phyloP scores from a whole-genome alignment of 306 rosid species.

The Pyrus betulifolia region DNA sequence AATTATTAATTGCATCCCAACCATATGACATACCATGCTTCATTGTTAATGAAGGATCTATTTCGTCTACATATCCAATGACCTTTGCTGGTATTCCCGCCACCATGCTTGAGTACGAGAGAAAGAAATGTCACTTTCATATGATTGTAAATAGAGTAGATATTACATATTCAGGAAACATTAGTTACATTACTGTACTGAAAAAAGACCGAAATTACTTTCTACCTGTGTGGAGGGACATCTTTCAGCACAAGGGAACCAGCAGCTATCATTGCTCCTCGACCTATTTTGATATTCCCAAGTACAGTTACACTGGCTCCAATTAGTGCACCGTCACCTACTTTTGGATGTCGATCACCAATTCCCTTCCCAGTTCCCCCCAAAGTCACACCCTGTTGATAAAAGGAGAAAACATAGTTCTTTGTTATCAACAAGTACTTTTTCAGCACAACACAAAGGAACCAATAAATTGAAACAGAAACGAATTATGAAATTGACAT shows the following conservation, averaged over 20 bases:
- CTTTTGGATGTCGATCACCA: slow-evolving; percentile 91
- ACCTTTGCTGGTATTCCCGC: slow-evolving; percentile 84
- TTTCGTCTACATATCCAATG: slow-evolving; percentile 58
- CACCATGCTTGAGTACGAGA: slow-evolving; percentile 50
- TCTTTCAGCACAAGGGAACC: slow-evolving; percentile 82
- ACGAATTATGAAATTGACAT: slow-evolving; percentile 30
- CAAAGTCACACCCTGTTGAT: slow-evolving; percentile 74
- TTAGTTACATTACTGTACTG: neutral
- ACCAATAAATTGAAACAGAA: neutral
- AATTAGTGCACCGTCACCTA: slow-evolving; percentile 85
- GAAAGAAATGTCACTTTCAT: slow-evolving; percentile 4
- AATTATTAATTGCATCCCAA: neutral
- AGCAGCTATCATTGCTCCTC: slow-evolving; percentile 83
- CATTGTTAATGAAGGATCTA: slow-evolving; percentile 82
- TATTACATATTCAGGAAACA: neutral
- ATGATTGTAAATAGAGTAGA: neutral
- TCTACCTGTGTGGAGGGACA: slow-evolving; percentile 70
- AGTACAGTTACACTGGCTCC: slow-evolving; percentile 83
- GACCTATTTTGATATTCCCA: slow-evolving; percentile 79
- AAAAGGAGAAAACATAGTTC: neutral
- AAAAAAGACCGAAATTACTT: neutral
- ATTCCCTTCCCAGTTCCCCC: slow-evolving; percentile 85
- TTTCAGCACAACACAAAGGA: neutral
- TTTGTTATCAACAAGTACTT: neutral
- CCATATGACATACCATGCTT: slow-evolving; percentile 68